These are phyloP conservation scores for Botryobasidium botryosum DNA, from an alignment of 768 basidiomycete genomes.

Conservation along the genomic window DNA sequence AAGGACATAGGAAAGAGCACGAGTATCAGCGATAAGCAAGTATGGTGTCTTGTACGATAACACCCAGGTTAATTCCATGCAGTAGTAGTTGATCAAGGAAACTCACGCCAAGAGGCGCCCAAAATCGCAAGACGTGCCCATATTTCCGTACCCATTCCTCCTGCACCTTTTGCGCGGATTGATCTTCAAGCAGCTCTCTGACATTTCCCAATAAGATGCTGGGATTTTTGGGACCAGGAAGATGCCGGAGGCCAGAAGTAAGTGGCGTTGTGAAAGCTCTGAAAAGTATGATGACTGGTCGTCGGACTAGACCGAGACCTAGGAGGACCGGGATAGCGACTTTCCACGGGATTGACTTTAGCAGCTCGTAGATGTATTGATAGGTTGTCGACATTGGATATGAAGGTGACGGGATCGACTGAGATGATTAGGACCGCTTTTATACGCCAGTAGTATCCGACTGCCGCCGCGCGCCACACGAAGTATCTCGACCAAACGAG, in stretches of 20 bases:
- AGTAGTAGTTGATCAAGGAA: not conserved
- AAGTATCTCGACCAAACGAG: too few relatives aligned
- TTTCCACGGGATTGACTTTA: too few relatives aligned
- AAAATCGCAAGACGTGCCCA: conserved; percentile 1
- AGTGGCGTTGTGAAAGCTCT: too few relatives aligned
- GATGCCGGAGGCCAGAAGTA: conserved; percentile 26
- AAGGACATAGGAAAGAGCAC: conserved; percentile 1
- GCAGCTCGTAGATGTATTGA: too few relatives aligned
- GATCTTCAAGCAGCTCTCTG: conserved; percentile 27
- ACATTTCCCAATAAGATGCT: conserved; percentile 35
- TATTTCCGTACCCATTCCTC: conserved; percentile 4
- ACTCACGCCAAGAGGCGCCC: conserved; percentile 1
- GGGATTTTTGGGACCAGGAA: conserved; percentile 33
- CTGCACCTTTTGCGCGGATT: conserved; percentile 13
- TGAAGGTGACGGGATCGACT: too few relatives aligned
- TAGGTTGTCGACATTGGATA: too few relatives aligned
- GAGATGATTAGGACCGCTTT: too few relatives aligned
- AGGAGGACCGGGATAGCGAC: too few relatives aligned
- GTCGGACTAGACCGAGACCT: too few relatives aligned
- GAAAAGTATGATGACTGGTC: not conserved
- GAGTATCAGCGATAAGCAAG: conserved; percentile 6
- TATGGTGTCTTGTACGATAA: not conserved
- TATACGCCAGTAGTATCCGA: too few relatives aligned
- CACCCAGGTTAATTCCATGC: not conserved
- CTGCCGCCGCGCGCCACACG: too few relatives aligned